phyloP scores from a whole-genome alignment of 768 basidiomycete genomes.

The Hygrocybe coccinea region DNA sequence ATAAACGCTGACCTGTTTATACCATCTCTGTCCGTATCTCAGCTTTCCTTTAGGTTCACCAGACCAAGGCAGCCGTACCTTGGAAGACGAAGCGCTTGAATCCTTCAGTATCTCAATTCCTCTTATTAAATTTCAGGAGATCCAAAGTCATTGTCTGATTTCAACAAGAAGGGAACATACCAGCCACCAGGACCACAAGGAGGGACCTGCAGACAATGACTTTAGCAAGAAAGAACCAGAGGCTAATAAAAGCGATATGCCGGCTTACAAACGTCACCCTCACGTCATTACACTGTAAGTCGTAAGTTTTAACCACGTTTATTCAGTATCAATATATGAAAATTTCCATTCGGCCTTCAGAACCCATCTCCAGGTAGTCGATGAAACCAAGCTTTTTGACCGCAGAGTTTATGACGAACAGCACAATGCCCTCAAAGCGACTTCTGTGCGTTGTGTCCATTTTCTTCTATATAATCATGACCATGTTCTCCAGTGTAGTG shows the following conservation, averaged over 20 bases:
- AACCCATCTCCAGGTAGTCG: conserved; percentile 31
- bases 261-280: conserved; percentile 25
- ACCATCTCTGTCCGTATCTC: not conserved
- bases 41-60: conserved; percentile 24
- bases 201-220: conserved; percentile 7
- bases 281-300: conserved; percentile 34
- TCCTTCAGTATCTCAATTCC: conserved; percentile 33
- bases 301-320: no score
- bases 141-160: conserved; percentile 20
- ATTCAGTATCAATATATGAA: not conserved
- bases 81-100: conserved; percentile 28
- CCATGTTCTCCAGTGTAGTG: conserved; percentile 20
- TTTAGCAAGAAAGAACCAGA: not conserved
- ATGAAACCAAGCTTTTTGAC: conserved; percentile 29
- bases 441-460: conserved; percentile 15
- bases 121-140: conserved; percentile 31
- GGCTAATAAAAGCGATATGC: not conserved
- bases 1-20: not conserved
- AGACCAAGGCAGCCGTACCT: conserved; percentile 11
- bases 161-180: not conserved
- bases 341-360: conserved; percentile 15
- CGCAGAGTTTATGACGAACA: conserved; percentile 25
- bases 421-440: conserved; percentile 20
- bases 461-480: not conserved
- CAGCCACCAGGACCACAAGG: not conserved